These are phyloP conservation scores for Stephanocyclus meneghinianus DNA, from an alignment of 352 stramenopile genomes.

Conservation along the genomic window DNA sequence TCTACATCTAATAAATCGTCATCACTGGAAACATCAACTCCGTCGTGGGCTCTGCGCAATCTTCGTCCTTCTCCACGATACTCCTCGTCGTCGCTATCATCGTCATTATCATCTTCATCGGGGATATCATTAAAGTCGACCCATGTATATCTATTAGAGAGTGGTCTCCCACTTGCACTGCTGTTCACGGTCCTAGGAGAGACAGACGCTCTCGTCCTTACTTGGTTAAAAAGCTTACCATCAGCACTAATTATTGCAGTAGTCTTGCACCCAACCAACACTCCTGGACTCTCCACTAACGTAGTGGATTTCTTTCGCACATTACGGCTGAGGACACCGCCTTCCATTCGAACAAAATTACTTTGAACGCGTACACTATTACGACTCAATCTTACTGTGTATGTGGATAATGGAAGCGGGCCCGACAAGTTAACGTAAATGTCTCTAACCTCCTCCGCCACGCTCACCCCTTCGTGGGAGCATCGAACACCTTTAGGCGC, in stretches of 20 bases:
- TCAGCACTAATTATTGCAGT: slow-evolving; percentile 31
- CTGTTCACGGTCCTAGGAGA: slow-evolving; percentile 9
- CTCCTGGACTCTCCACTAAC: slow-evolving; percentile 30
- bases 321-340: slow-evolving; percentile 31
- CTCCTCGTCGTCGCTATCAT: slow-evolving; percentile 63
- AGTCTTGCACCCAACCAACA: slow-evolving; percentile 23
- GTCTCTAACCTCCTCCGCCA: slow-evolving; percentile 48
- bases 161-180: slow-evolving; percentile 19
- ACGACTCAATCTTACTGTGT: slow-evolving; percentile 18
- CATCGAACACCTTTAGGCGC: slow-evolving; percentile 67
- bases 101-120: slow-evolving; percentile 34
- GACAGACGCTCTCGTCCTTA: neutral
- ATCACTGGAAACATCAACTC: slow-evolving; percentile 20
- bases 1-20: slow-evolving; percentile 40
- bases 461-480: slow-evolving; percentile 59
- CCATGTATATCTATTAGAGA: slow-evolving; percentile 70
- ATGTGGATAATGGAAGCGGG: slow-evolving; percentile 48
- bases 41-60: slow-evolving; percentile 16
- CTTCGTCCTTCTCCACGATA: slow-evolving; percentile 26
- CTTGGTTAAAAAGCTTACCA: slow-evolving; percentile 19
- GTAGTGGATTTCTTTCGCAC: slow-evolving; percentile 21
- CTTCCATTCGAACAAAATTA: slow-evolving; percentile 15
- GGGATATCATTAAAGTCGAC: slow-evolving; percentile 65
- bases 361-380: slow-evolving; percentile 23
- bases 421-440: slow-evolving; percentile 52